phyloP scores from a whole-genome alignment of 495 filamentous ascomycete genomes.

The Tuber magnatum region DNA sequence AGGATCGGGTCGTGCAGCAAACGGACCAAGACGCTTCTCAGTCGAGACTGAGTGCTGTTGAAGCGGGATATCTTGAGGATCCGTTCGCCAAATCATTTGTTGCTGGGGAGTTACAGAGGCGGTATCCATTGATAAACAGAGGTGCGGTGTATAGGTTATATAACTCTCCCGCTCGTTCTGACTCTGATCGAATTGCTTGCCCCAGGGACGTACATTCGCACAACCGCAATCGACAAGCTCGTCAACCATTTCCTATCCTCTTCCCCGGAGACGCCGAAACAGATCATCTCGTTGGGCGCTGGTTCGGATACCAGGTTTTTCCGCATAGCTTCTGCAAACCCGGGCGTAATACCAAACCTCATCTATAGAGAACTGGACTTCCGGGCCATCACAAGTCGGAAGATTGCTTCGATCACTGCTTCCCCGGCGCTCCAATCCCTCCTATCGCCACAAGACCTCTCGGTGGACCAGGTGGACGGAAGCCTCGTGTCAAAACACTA shows the following conservation, averaged over 20 bases:
- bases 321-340: slow-evolving; percentile 50
- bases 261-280: slow-evolving; percentile 49
- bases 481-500: slow-evolving; percentile 47
- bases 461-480: slow-evolving; percentile 30
- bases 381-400: slow-evolving; percentile 59
- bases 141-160: slow-evolving; percentile 49
- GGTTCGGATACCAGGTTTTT: slow-evolving; percentile 87
- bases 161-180: slow-evolving; percentile 9
- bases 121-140: slow-evolving; percentile 87
- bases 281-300: slow-evolving; percentile 89
- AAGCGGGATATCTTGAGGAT: slow-evolving; percentile 79
- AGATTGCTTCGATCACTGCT: slow-evolving; percentile 45
- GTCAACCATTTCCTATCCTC: slow-evolving; percentile 60
- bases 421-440: slow-evolving; percentile 41
- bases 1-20: slow-evolving; percentile 56
- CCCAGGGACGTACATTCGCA: slow-evolving; percentile 87
- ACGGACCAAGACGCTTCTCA: slow-evolving; percentile 89
- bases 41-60: slow-evolving; percentile 79
- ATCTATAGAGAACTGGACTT: slow-evolving; percentile 94
- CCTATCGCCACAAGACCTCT: slow-evolving; percentile 10
- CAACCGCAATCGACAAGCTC: slow-evolving; percentile 73
- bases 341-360: slow-evolving; percentile 44
- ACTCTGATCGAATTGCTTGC: neutral
- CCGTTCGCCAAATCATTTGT: slow-evolving; percentile 63
- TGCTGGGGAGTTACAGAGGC: slow-evolving; percentile 44